A percentile compares a stretch with the other conserved stretches of the same genome.
phyloP scores from a whole-genome alignment of 352 stramenopile species.

The Globisporangium parvum region DNA sequence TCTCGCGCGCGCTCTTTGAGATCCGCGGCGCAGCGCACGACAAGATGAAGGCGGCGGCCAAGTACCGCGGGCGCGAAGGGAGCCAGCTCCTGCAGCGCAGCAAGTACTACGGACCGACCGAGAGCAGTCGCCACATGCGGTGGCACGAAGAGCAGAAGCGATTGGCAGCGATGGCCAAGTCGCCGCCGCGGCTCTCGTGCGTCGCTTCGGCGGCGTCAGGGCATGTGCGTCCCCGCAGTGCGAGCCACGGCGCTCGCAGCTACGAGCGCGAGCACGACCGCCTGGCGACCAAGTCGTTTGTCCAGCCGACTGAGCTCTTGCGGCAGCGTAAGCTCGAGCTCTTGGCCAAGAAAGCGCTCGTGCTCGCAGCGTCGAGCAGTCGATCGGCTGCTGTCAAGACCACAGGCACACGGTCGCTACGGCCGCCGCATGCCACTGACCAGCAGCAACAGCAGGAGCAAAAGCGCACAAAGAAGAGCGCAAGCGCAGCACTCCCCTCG shows the following conservation, averaged over 20 bases:
- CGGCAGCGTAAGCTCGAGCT: conserved; percentile 26
- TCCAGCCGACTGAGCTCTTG: conserved; percentile 46
- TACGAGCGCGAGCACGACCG: conserved; percentile 23
- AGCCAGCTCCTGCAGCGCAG: conserved; percentile 53
- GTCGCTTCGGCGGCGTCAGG: conserved; percentile 8
- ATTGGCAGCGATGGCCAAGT: conserved; percentile 26
- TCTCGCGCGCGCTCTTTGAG: conserved; percentile 71
- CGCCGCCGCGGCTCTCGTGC: no score
- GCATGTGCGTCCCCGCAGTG: conserved; percentile 19
- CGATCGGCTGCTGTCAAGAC: background rate
- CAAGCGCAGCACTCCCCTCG: no score
- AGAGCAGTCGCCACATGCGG: conserved; percentile 70
- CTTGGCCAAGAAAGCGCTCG: conserved; percentile 8
- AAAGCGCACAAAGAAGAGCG: conserved; percentile 10
- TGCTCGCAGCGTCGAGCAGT: background rate
- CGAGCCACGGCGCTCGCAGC: conserved; percentile 29
- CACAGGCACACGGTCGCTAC: conserved; percentile 7
- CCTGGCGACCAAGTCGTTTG: conserved; percentile 51
- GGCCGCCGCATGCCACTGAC: background rate
- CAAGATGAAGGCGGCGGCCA: conserved; percentile 47
- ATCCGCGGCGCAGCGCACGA: conserved; percentile 57
- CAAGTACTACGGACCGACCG: conserved; percentile 72
- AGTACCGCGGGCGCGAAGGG: conserved; percentile 46
- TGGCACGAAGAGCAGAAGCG: conserved; percentile 71
- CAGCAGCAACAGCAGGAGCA: conserved; percentile 4